phyloP scores from a whole-genome alignment of 352 stramenopile species.

The Phytopythium kandeliae region DNA sequence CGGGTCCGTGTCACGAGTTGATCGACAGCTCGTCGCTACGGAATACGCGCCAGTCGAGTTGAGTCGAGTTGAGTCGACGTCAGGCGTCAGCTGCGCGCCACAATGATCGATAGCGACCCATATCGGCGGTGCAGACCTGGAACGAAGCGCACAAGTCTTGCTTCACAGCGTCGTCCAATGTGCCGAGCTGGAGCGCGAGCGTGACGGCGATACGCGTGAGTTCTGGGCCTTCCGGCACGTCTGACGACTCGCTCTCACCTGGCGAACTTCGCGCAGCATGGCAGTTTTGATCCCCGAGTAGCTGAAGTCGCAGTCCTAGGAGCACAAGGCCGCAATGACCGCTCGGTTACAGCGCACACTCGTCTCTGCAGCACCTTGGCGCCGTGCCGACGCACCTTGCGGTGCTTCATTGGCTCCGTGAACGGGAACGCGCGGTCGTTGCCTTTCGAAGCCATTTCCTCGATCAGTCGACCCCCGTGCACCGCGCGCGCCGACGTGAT shows the following conservation, averaged over 20 bases:
- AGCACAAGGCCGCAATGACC: too few relatives aligned
- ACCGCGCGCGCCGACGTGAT: conserved; percentile 43
- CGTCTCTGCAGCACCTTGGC: background rate
- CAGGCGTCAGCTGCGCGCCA: too few relatives aligned
- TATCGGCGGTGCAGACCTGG: conserved; percentile 43
- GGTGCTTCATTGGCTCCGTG: conserved; percentile 90
- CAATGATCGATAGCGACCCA: too few relatives aligned
- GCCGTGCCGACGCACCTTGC: conserved; percentile 26
- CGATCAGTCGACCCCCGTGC: conserved; percentile 94
- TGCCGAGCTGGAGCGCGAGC: conserved; percentile 30
- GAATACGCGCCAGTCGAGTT: background rate
- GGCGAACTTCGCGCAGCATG: conserved; percentile 81
- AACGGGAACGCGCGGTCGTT: conserved; percentile 89
- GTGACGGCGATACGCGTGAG: conserved; percentile 9
- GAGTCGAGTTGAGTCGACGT: too few relatives aligned
- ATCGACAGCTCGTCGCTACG: conserved; percentile 42
- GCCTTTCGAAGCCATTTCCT: conserved; percentile 86
- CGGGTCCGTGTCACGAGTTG: conserved; percentile 72
- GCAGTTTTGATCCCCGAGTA: conserved; percentile 98
- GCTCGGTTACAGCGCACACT: too few relatives aligned
- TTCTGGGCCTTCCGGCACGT: background rate
- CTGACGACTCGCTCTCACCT: conserved; percentile 17
- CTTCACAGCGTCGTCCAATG: conserved; percentile 44
- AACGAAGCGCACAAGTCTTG: conserved; percentile 94
- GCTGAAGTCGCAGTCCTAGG: conserved; percentile 94